These are phyloP conservation scores for Talaromyces sp. DNA, from an alignment of 2,329 filamentous ascomycete species.

Conservation along the genomic window DNA sequence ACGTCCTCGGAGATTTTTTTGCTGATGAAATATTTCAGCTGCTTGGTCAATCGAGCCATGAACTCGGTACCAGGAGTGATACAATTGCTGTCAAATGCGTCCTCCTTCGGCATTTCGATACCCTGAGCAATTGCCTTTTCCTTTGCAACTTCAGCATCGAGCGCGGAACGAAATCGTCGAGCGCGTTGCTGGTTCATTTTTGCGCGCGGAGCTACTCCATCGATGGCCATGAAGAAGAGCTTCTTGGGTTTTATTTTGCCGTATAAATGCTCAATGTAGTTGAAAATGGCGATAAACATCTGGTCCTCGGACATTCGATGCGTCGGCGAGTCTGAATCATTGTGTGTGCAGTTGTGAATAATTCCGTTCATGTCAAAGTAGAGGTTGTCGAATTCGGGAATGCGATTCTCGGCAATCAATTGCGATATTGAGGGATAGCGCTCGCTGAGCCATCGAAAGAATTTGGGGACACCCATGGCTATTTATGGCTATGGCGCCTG, in stretches of 20 bases:
- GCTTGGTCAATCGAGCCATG: slow-evolving; percentile 91
- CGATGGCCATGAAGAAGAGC: slow-evolving; percentile 99
- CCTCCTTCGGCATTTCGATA: slow-evolving; percentile 88
- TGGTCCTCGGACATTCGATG: slow-evolving; percentile 95
- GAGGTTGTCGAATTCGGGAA: slow-evolving; percentile 96
- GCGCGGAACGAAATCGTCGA: slow-evolving; percentile 86
- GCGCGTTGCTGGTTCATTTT: slow-evolving; percentile 99
- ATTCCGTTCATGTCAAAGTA: slow-evolving; percentile 95
- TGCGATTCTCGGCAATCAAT: slow-evolving; percentile 96
- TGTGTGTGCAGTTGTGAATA: slow-evolving; percentile 99
- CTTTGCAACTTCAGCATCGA: slow-evolving; percentile 83
- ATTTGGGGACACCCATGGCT: slow-evolving; percentile 72
- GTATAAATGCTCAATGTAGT: slow-evolving; percentile 98
- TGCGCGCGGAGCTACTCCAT: slow-evolving; percentile 92
- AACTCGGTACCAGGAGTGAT: slow-evolving; percentile 96
- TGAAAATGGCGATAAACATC: slow-evolving; percentile 99
- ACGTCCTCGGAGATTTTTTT: slow-evolving; percentile 97
- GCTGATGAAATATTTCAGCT: slow-evolving; percentile 97
- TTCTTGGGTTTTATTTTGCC: slow-evolving; percentile 98
- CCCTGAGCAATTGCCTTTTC: slow-evolving; percentile 90
- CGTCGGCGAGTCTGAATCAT: slow-evolving; percentile 85
- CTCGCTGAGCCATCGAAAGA: slow-evolving; percentile 99
- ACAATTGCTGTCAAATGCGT: slow-evolving; percentile 97
- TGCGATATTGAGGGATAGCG: slow-evolving; percentile 98
- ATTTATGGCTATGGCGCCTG: slow-evolving; percentile 25